A percentile compares a stretch with the other conserved stretches of the same genome.
These are phyloP conservation scores for Phytophthora pseudosyringae DNA, from an alignment of 352 stramenopile species.

Conservation along the genomic window DNA sequence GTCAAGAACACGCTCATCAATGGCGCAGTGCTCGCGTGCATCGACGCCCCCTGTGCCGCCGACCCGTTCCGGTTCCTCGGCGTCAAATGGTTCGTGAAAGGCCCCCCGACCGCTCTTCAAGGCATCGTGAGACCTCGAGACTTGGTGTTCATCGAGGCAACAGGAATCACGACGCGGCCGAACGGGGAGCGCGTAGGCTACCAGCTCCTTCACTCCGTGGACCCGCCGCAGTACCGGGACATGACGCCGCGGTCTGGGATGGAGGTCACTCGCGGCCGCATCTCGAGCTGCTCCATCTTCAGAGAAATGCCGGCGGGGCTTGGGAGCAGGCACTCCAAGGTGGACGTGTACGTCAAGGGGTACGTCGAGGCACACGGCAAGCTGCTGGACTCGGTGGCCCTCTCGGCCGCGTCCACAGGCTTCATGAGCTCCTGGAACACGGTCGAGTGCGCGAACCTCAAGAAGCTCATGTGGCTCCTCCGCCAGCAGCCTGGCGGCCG, in stretches of 20 bases:
- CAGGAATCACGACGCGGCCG: conserved; percentile 34
- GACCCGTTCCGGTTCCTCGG: conserved; percentile 46
- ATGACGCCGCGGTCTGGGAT: conserved; percentile 19
- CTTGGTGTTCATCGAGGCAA: conserved; percentile 44
- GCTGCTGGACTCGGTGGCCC: conserved; percentile 43
- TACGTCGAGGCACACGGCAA: conserved; percentile 52
- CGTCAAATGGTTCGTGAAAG: conserved; percentile 46
- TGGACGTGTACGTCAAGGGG: conserved; percentile 49
- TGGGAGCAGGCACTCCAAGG: conserved; percentile 28
- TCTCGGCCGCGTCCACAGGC: conserved; percentile 48
- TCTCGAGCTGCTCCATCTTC: conserved; percentile 48
- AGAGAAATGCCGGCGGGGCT: conserved; percentile 20
- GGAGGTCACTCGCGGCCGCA: conserved; percentile 37
- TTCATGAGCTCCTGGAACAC: conserved; percentile 58
- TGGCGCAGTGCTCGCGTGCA: conserved; percentile 38
- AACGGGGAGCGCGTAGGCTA: conserved; percentile 41
- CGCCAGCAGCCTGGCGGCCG: conserved; percentile 16
- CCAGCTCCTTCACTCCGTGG: conserved; percentile 41
- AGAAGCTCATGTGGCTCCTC: conserved; percentile 58
- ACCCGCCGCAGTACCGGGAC: conserved; percentile 32
- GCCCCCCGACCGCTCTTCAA: conserved; percentile 27
- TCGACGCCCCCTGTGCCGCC: conserved; percentile 30
- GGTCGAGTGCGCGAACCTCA: conserved; percentile 48
- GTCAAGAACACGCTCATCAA: conserved; percentile 40
- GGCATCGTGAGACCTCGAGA: conserved; percentile 36